Evolutionary conservation across 805 yeast species (phyloP).

Genomic region (Candida corydali): DNA sequence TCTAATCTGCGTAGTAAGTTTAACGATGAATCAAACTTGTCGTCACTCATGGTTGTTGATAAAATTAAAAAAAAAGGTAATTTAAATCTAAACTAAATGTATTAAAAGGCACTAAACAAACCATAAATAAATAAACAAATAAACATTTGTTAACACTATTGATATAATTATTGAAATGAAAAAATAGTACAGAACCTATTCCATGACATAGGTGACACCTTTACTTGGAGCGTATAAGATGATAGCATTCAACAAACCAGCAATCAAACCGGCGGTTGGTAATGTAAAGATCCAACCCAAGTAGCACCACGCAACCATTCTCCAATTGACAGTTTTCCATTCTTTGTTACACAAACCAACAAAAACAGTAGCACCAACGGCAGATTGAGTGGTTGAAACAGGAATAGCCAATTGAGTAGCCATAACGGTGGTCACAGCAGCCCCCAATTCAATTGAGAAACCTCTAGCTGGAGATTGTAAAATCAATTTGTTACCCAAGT

Average conservation of each 20-base stretch:
- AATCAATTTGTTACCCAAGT: slow-evolving; percentile 70
- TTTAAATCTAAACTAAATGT: background rate
- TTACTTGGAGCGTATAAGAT: slow-evolving; percentile 58
- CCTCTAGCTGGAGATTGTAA: slow-evolving; percentile 79
- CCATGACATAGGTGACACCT: slow-evolving; percentile 24
- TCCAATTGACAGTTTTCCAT: slow-evolving; percentile 65
- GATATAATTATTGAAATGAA: no score
- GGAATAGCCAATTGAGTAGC: slow-evolving; percentile 73
- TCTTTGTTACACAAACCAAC: slow-evolving; percentile 72
- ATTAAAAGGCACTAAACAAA: background rate
- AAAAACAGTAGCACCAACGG: slow-evolving; percentile 73
- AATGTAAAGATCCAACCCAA: slow-evolving; percentile 69
- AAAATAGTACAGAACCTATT: no score
- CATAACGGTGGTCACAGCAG: slow-evolving; percentile 70
- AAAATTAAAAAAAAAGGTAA: background rate
- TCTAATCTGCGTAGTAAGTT: slow-evolving; percentile 39
- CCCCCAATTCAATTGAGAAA: slow-evolving; percentile 71
- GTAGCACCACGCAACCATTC: slow-evolving; percentile 70
- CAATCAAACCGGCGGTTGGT: slow-evolving; percentile 69
- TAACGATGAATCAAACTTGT: slow-evolving; percentile 36
- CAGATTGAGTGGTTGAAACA: slow-evolving; percentile 74
- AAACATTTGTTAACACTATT: no score
- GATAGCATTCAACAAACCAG: slow-evolving; percentile 63
- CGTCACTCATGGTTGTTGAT: slow-evolving; percentile 23
- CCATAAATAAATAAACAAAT: background rate